phyloP scores from a whole-genome alignment of 2,329 filamentous ascomycete species.

The Alternaria gansuensis region DNA sequence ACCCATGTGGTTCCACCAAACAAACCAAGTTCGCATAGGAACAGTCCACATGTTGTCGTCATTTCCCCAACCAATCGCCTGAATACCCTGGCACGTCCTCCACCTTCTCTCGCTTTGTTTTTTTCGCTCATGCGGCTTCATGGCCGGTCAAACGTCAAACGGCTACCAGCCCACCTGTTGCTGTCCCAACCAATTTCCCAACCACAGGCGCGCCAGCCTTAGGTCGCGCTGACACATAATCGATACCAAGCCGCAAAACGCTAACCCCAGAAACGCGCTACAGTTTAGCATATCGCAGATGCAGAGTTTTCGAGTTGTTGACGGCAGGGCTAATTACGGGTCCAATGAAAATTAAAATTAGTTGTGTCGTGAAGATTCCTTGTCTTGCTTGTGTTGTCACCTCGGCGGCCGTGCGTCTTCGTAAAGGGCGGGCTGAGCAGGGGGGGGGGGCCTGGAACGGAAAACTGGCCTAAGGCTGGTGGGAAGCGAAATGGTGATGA shows the following conservation, averaged over 20 bases:
- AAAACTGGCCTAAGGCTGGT: slow-evolving; percentile 12
- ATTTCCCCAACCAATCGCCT: slow-evolving; percentile 15
- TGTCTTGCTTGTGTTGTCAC: slow-evolving; percentile 1
- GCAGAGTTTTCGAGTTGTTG: slow-evolving; percentile 13
- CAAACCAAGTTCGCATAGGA: slow-evolving; percentile 28
- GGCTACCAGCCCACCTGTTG: slow-evolving; percentile 6
- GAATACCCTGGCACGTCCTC: slow-evolving; percentile 11
- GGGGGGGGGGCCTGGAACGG: slow-evolving; percentile 17
- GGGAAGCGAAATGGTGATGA: slow-evolving; percentile 5
- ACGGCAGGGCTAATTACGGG: slow-evolving; percentile 24
- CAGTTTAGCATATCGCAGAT: neutral
- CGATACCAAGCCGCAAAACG: slow-evolving; percentile 22
- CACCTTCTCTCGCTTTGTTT: slow-evolving; percentile 3
- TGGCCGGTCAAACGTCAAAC: slow-evolving; percentile 18
- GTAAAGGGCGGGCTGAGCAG: slow-evolving; percentile 15
- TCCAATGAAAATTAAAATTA: slow-evolving; percentile 31
- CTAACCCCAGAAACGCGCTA: slow-evolving; percentile 11
- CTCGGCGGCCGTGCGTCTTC: slow-evolving; percentile 12
- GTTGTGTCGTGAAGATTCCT: slow-evolving; percentile 16
- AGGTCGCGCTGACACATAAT: slow-evolving; percentile 14
- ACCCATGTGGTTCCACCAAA: slow-evolving; percentile 20
- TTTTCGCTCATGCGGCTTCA: slow-evolving; percentile 8
- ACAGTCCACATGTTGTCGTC: slow-evolving; percentile 25
- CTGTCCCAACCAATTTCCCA: slow-evolving; percentile 8
- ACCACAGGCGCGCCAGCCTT: slow-evolving; percentile 11